Evolutionary conservation across 805 yeast species (phyloP), one percentile per base, ranked within the genome.

Genomic region (Yamadazyma insecticola): DNA sequence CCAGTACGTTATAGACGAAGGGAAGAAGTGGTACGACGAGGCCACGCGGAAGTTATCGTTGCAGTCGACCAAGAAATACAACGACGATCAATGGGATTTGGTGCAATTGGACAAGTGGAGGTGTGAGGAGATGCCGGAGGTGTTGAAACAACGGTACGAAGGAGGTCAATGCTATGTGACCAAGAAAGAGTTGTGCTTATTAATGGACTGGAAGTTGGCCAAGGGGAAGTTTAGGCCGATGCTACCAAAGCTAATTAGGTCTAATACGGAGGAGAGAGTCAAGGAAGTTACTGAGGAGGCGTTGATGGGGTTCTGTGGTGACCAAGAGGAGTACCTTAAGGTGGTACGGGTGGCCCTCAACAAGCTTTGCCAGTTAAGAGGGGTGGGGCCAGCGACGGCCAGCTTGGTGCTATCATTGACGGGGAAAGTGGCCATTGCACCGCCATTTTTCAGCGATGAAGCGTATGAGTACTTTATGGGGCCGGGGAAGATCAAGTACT

Each of bases 331-430:
- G 5, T 64, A 56, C 39, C 29, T 40, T 7, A 35, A 28, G 1
- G 29, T 32, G 0, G 42, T 60, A 5, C 54, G 50, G 27, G 34
- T 37, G 8, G 33, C 64, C 3, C 28, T 67, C 29, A 57, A 56
- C 19, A 40, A 37, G 16, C 30, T 62, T 4, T 60, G 68, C 36
- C 53, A 51, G 23, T 49, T 70, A 23, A 50, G 51, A 26, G 76
- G 75, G 0, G 72, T 70, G 4, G 76, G 76, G 0, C 74, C 74
- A 1, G 76, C 76, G 5, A 70, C 74, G 5, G 71, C 67, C 3
- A 64, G 72, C 25, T 51, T 70, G 32, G 44, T 70, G 0, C 39
- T 65, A 24, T 67, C 74, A 1, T 39, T 69, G 13, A 28, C 50
- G 19, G n/a, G 22, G 23, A 36, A 47, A 16, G 38, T 53, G 16